Evolutionary conservation across 352 stramenopile species (phyloP), one percentile per base, ranked within the genome.

Genomic region (Phytopythium sindhum): DNA sequence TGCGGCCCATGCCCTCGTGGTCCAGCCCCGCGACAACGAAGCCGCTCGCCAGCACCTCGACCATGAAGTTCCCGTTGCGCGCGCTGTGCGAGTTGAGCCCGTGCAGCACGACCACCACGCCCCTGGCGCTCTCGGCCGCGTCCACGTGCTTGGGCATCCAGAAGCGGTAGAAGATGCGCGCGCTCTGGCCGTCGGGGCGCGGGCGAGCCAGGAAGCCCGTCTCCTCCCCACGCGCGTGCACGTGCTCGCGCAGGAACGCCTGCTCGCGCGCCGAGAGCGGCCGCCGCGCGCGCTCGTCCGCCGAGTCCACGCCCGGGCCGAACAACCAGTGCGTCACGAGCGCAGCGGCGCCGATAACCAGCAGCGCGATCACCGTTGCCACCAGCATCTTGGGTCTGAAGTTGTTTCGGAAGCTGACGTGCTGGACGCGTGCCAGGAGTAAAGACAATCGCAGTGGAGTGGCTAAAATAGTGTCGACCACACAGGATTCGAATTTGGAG

Each of bases 71-170:
- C 41, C 83, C 88, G 72, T 88, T 89, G 51, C 85, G 78, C n/a
- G 77, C 83, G 61, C 83, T 91, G 69, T 94, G 85, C 45, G 81
- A 88, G 61, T 91, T 94, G 44, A 94, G 65, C 47, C 85, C 83
- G 47, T 94, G 85, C 33, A 94, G 62, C 47, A 89, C 77, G 23
- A 92, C 69, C n/a, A 94, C 74, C 8, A 94, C 73, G 11, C 77
- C 83, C 37, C 72, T 77, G 2, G 69, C 70, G 47, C 47, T 8
- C 19, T 75, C 73, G 1, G 53, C 24, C 2, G 67, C 53, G 39
- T 71, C 71, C 21, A 70, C 62, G n/a, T 84, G 47, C 42, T 66
- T 78, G 15, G 83, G 83, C 55, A 84, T 57, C 83, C 83, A 92
- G 45, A 89, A 80, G 42, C 83, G 81, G 55, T 90, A 92, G 70